A percentile compares a stretch with the other conserved stretches of the same genome.
These are phyloP conservation scores for Phytophthora citricola DNA, from an alignment of 352 stramenopile genomes.

Conservation along the genomic window DNA sequence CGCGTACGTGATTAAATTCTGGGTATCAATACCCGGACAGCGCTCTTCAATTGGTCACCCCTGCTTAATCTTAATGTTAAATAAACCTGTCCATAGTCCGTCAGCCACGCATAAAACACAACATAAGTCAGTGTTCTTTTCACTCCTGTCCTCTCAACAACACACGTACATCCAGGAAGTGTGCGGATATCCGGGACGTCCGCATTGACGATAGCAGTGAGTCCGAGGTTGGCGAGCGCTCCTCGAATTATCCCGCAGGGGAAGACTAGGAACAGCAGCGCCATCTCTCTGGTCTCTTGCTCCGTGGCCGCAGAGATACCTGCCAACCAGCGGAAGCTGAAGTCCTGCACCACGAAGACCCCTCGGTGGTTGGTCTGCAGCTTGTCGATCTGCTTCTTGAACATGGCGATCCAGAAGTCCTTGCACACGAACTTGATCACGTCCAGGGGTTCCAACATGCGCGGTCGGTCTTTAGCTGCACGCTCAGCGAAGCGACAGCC, in stretches of 20 bases:
- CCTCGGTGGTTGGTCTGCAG: slow-evolving; percentile 97
- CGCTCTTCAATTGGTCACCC: slow-evolving; percentile 43
- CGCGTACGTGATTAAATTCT: slow-evolving; percentile 19
- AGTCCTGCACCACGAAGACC: slow-evolving; percentile 96
- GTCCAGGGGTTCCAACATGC: slow-evolving; percentile 92
- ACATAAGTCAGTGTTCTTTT: slow-evolving; percentile 4
- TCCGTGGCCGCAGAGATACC: slow-evolving; percentile 81
- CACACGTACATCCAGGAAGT: slow-evolving; percentile 91
- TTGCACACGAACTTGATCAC: slow-evolving; percentile 99
- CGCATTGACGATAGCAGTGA: slow-evolving; percentile 95
- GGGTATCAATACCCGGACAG: slow-evolving; percentile 2
- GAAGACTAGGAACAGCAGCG: slow-evolving; percentile 95
- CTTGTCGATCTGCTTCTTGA: slow-evolving; percentile 99
- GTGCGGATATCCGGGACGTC: slow-evolving; percentile 93
- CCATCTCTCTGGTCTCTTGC: slow-evolving; percentile 90
- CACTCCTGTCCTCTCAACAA: not conserved
- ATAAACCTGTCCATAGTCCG: slow-evolving; percentile 72
- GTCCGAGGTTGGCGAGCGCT: slow-evolving; percentile 94
- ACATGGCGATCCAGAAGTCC: slow-evolving; percentile 97
- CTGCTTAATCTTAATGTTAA: slow-evolving; percentile 92
- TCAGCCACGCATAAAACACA: slow-evolving; percentile 1
- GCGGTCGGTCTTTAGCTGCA: slow-evolving; percentile 71
- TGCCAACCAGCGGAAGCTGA: slow-evolving; percentile 93
- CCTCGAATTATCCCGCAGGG: slow-evolving; percentile 96
- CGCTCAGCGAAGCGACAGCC: slow-evolving; percentile 86